A percentile compares a stretch with the other conserved stretches of the same genome.
phyloP scores from a whole-genome alignment of 2,329 filamentous ascomycete species.

The Trichoderma lentiforme region DNA sequence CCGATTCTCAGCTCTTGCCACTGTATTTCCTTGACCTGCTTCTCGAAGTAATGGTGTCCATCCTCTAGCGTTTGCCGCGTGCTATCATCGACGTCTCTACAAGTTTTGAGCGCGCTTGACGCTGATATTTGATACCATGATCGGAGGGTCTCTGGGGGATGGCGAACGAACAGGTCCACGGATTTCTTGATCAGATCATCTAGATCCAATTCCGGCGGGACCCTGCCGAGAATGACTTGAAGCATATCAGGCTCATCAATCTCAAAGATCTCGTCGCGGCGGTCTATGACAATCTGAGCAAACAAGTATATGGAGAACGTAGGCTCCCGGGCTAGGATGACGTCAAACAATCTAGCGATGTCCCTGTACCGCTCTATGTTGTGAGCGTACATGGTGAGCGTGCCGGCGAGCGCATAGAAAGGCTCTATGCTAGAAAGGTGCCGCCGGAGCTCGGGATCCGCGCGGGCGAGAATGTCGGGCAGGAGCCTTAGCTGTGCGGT shows the following conservation, averaged over 20 bases:
- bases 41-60: constrained; percentile 64
- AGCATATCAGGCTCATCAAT: constrained; percentile 94
- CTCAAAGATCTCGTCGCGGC: constrained; percentile 79
- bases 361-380: constrained; percentile 87
- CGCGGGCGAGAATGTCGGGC: constrained; percentile 71
- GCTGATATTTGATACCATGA: constrained; percentile 70
- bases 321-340: constrained; percentile 82
- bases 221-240: constrained; percentile 80
- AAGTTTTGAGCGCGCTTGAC: constrained; percentile 83
- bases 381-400: constrained; percentile 93
- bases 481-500: constrained; percentile 83
- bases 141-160: constrained; percentile 70
- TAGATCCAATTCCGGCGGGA: constrained; percentile 76
- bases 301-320: constrained; percentile 89
- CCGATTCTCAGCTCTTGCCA: constrained; percentile 52
- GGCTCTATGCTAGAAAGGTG: constrained; percentile 79
- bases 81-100: constrained; percentile 50
- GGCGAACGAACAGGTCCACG: constrained; percentile 56
- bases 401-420: constrained; percentile 90
- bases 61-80: constrained; percentile 59
- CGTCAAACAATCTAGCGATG: constrained; percentile 89
- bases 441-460: constrained; percentile 66
- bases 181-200: constrained; percentile 71
- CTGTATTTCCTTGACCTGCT: constrained; percentile 69
- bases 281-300: constrained; percentile 78